Percentiles rank a stretch among this genome's conserved stretches.
Conservation (phyloP, 2,329 filamentous ascomycete species). For the Colletotrichum magnum region DNA sequence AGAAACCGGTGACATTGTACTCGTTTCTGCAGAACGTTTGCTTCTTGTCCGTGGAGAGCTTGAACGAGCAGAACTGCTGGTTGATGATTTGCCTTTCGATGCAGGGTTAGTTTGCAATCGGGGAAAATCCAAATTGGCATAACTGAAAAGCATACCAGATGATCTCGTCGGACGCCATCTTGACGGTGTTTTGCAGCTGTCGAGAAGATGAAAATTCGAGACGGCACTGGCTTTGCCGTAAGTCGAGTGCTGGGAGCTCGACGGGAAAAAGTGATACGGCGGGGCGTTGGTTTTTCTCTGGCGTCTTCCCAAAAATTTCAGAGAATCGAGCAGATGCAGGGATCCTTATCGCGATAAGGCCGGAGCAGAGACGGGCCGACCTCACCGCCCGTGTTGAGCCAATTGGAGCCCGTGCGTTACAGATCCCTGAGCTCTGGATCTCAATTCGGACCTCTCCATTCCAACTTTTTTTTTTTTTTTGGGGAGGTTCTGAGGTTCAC, state of each 20-base stretch:
- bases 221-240: conserved; percentile 19
- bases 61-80: conserved; percentile 95
- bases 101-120: conserved; percentile 10
- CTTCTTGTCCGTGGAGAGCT: conserved; percentile 88
- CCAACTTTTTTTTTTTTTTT: neutral
- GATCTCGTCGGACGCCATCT: conserved; percentile 94
- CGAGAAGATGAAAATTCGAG: conserved; percentile 10
- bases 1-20: conserved; percentile 87
- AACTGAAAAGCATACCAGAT: conserved; percentile 71
- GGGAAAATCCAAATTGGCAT: neutral
- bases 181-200: conserved; percentile 43
- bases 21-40: conserved; percentile 97
- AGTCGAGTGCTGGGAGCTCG: conserved; percentile 32
- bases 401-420: conserved; percentile 29
- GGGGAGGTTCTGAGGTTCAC: neutral
- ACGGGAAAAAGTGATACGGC: conserved; percentile 36
- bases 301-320: conserved; percentile 36
- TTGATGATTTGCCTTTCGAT: conserved; percentile 83
- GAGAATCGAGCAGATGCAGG: conserved; percentile 27
- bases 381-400: neutral
- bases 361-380: conserved; percentile 31
- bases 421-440: conserved; percentile 24
- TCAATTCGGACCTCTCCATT: neutral
- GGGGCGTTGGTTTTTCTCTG: conserved; percentile 39
- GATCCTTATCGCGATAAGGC: conserved; percentile 39